Conservation (phyloP, 768 basidiomycete species). For the Cystofilobasidium macerans region DNA sequence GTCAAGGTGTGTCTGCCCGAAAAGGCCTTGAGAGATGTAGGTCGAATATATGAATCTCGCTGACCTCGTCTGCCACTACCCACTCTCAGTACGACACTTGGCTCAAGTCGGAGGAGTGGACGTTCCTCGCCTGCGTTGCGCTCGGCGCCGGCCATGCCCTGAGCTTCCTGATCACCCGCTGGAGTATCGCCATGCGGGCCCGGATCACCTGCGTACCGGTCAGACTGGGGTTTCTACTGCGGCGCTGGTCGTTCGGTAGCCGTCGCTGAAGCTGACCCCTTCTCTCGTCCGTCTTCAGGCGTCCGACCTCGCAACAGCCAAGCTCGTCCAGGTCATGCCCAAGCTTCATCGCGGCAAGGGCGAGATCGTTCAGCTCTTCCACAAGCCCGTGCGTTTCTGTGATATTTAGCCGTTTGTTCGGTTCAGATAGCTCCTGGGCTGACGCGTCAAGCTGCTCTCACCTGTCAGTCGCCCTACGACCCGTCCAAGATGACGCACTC, state of each 20-base stretch:
- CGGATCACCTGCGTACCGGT: slow-evolving; percentile 71
- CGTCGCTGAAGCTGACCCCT: background rate
- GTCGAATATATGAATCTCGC: too few species aligned
- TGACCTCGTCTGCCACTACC: too few species aligned
- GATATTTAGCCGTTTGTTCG: background rate
- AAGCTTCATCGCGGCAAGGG: slow-evolving; percentile 72
- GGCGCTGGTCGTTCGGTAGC: background rate
- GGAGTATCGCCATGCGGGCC: slow-evolving; percentile 69
- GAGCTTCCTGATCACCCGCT: slow-evolving; percentile 79
- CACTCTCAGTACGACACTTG: slow-evolving; percentile 28
- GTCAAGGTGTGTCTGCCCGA: slow-evolving; percentile 45
- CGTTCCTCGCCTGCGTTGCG: slow-evolving; percentile 78
- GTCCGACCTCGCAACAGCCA: slow-evolving; percentile 55
- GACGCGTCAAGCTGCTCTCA: background rate
- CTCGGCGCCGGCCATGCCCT: slow-evolving; percentile 81
- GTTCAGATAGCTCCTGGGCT: slow-evolving; percentile 6
- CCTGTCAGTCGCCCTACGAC: slow-evolving; percentile 7
- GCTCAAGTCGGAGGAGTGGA: slow-evolving; percentile 72
- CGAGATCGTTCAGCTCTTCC: slow-evolving; percentile 68
- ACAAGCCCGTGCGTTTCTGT: slow-evolving; percentile 41
- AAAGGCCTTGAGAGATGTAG: slow-evolving; percentile 20
- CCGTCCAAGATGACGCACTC: slow-evolving; percentile 47
- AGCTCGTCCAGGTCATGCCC: slow-evolving; percentile 71
- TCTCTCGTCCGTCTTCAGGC: slow-evolving; percentile 42
- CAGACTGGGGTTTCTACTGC: slow-evolving; percentile 26